Evolutionary conservation across 192 early-diverging fungal species (phyloP), one percentile per base, ranked within the genome.

Genomic region (Entomortierella parvispora): DNA sequence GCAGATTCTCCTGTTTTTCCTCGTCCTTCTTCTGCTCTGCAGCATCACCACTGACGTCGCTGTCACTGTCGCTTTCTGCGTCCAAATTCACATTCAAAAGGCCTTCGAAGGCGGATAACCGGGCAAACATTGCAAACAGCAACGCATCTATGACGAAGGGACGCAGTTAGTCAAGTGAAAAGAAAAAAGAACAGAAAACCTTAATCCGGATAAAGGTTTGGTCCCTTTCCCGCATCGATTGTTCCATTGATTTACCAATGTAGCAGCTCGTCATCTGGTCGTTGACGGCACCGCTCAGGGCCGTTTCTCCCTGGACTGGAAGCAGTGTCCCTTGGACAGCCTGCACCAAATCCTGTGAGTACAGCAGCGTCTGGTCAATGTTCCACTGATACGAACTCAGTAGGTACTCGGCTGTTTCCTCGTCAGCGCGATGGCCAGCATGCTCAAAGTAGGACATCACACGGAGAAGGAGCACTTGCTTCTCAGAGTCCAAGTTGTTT

Each of bases 61-160:
- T 66, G 49, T 81, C 71, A 28, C 81, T 71, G 45, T 62, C 65
- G n/a, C 80, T 68, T 29, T 54, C 55, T 34, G 72, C 68, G 52
- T 85, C 77, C 29, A 86, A 59, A 26, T 84, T 81, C 62, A 81
- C 57, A 37, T 80, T 83, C 52, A 90, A 71, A 40, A 90, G 71
- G 32, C 83, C 88, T 23, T 92, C 91, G 58, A 85, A 90, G 1
- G 86, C 78, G 0, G 80, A 71, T 50, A 87, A 81, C 2, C 80
- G 77, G 2, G 85, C 87, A 79, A 88, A 92, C 88, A 92, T 86
- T 28, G 89, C 89, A 76, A 87, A 85, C 22, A 92, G 42, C 14
- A 92, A 55, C 20, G 85, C 81, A 53, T 91, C 87, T 69, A 32
- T 43, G 10, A 68, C 18, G 4, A 4, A 77, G 29, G 66, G 23